Evolutionary conservation across 2,329 filamentous ascomycete genomes (phyloP).

Genomic region (Aspergillus spinulosporus): DNA sequence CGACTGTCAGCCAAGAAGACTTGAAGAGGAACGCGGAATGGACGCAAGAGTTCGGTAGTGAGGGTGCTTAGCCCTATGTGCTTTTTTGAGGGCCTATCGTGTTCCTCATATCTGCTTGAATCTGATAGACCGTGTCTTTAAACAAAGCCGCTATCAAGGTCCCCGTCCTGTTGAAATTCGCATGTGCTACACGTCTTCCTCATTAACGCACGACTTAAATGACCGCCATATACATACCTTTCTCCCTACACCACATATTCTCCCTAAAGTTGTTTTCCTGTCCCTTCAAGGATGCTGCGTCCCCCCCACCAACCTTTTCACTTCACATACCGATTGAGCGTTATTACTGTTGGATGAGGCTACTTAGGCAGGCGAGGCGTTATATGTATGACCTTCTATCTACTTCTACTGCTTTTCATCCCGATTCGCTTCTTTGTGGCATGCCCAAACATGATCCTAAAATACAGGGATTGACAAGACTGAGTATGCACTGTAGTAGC

Average conservation of each 20-base stretch:
- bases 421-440: slow-evolving; percentile 16
- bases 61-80: slow-evolving; percentile 61
- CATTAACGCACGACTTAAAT: background rate
- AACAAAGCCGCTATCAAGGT: background rate
- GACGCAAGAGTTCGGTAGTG: slow-evolving; percentile 95
- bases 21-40: slow-evolving; percentile 82
- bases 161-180: background rate
- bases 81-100: background rate
- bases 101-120: slow-evolving; percentile 8
- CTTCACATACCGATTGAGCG: slow-evolving; percentile 30
- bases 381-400: slow-evolving; percentile 19
- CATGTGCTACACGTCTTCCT: background rate
- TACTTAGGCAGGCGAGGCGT: slow-evolving; percentile 33
- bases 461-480: background rate
- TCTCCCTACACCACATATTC: background rate
- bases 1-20: slow-evolving; percentile 87
- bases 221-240: background rate
- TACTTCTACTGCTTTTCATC: slow-evolving; percentile 10
- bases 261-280: background rate
- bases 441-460: slow-evolving; percentile 3
- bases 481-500: background rate
- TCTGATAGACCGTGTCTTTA: slow-evolving; percentile 10
- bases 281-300: background rate
- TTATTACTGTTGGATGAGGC: slow-evolving; percentile 23
- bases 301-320: slow-evolving; percentile 4